Evolutionary conservation across 2,329 filamentous ascomycete genomes (phyloP), one percentile per base, ranked within the genome.

Genomic region (Aspergillus vadensis): DNA sequence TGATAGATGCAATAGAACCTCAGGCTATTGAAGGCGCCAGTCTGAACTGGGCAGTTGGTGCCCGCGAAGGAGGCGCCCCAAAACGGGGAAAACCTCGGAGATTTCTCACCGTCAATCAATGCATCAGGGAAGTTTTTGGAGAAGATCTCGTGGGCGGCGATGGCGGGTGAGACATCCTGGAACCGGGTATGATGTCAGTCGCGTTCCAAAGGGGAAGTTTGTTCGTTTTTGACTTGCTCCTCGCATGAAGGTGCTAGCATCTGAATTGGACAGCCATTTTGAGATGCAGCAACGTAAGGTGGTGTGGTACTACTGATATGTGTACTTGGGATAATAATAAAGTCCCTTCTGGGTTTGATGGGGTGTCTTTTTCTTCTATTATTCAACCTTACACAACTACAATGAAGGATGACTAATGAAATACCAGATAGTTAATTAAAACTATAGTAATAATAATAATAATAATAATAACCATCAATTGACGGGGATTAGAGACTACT

Each of bases 171-270:
- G 57, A 62, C 64, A 60, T 59, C 58, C 55, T 61, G 41, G 38
- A 64, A 61, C 57, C 44, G 21, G 38, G 14, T 30, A 63, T 65
- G 64, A 66, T 63, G 64, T 66, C 63, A 66, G 51, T 44, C 47
- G 38, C 52, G 52, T 58, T 38, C 25, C 27, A 52, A 55, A 21
- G 36, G 41, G 27, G 60, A 50, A 53, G 54, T 62, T 54, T 55
- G 23, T 55, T 55, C 9, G 15, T n/a, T 32, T 49, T 10, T 49
- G 47, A 49, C 27, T 49, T 17, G 15, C 41, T 44, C 41, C 41
- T 44, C 41, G 9, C 41, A 23, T 44, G 5, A 12, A 32, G 12
- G 12, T 44, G 17, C 27, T 8, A 10, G 27, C 25, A 27, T 27
- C 27, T 12, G 27, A 30, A 30, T 30, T 30, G 27, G 27, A 30